Base-by-base conservation (phyloP, 768 basidiomycete species). In the Crassisporium funariophilum region DNA sequence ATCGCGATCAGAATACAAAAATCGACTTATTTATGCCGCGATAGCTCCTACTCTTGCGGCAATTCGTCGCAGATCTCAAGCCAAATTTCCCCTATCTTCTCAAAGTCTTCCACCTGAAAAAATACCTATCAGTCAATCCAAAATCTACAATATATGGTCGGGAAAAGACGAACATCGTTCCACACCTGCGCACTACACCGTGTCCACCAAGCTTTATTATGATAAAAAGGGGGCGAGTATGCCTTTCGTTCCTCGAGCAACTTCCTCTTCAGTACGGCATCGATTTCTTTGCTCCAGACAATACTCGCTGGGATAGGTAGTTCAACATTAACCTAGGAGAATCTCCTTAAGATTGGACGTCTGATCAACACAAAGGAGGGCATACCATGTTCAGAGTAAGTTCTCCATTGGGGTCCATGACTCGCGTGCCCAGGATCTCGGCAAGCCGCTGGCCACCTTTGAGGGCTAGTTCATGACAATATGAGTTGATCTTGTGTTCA, bases 351-450 rank as follows among this genome's bases (percentile, higher is more conserved):
- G 8, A 24, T 7, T 29, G 16, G 9, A 27, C 15, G n/a, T 25
- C 15, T 20, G 5, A 19, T 15, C 1, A 24, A 31, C 16, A n/a
- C 9, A 12, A 17, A 44, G n/a, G n/a, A 36, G 27, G 17, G 49
- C 58, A 7, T 25, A 88, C 90, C 90, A 95, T 92, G 53, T 78
- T 83, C 12, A 83, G 65, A 0, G 88, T 89, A 20, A 90, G 65
- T 46, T 84, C 80, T 7, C 75, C 75, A 1, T 70, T 69, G 9
- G 79, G 76, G 53, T 91, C 86, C 70, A 93, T 72, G 3, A 84
- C 71, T 1, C 50, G 53, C 0, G 90, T 93, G 2, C 81, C 83
- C 17, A 92, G 68, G 3, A 82, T 66, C 56, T 84, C 71, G 0
- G 84, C 82, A 5, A 93, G 70, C 4, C 68, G 66, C 53, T 76